Conservation (phyloP, 352 stramenopile species). For the Globisporangium canariense region DNA sequence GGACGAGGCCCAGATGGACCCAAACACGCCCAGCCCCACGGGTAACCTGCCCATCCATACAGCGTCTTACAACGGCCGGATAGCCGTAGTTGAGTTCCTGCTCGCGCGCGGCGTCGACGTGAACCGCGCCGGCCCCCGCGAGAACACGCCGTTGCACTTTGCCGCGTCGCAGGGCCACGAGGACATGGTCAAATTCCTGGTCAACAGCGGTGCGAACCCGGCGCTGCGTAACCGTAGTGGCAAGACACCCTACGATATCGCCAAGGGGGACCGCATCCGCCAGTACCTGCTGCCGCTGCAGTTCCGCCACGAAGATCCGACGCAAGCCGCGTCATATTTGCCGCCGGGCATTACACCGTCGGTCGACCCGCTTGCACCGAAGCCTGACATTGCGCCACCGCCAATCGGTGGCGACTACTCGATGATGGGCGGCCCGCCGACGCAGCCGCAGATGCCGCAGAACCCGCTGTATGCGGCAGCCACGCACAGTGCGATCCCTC, state of each 20-base stretch:
- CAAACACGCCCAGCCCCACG: constrained; percentile 62
- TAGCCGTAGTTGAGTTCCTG: constrained; percentile 73
- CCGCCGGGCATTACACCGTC: constrained; percentile 77
- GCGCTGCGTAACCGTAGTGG: constrained; percentile 75
- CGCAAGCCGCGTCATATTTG: constrained; percentile 49
- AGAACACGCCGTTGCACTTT: constrained; percentile 83
- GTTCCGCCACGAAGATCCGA: constrained; percentile 83
- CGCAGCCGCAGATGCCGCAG: constrained; percentile 28
- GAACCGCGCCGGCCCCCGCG: constrained; percentile 54
- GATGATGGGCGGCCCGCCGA: constrained; percentile 15
- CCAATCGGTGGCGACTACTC: constrained; percentile 58
- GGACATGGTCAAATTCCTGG: constrained; percentile 70
- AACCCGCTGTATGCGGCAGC: constrained; percentile 73
- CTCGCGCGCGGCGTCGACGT: constrained; percentile 68
- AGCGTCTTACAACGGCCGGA: constrained; percentile 74
- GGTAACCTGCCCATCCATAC: constrained; percentile 86
- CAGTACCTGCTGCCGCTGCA: constrained; percentile 86
- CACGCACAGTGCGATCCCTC: constrained; percentile 80
- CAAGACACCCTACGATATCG: constrained; percentile 80
- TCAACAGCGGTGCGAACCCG: constrained; percentile 70
- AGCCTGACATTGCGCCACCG: constrained; percentile 61
- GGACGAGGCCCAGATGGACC: constrained; percentile 67
- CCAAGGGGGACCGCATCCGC: constrained; percentile 80
- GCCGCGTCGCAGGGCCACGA: constrained; percentile 74
- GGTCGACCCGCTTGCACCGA: constrained; percentile 57